These are phyloP conservation scores for Chloromonas sp. DNA, from an alignment of 163 green algal genomes.

Conservation along the genomic window DNA sequence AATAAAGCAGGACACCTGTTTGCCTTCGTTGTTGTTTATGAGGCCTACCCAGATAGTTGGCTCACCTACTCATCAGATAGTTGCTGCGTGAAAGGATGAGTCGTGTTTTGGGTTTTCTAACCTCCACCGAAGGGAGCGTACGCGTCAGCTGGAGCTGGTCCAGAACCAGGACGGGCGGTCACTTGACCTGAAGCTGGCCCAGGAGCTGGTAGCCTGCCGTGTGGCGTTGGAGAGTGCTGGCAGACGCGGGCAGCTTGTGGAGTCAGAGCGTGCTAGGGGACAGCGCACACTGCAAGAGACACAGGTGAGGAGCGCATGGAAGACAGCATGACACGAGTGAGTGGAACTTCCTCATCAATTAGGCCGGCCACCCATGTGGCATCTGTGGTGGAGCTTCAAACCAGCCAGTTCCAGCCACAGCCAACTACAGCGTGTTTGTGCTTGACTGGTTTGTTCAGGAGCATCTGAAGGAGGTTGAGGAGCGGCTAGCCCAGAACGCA, in stretches of 20 bases:
- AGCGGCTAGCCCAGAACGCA: slow-evolving; percentile 29
- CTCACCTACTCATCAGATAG: too few relatives aligned
- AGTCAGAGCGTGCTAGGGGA: slow-evolving; percentile 33
- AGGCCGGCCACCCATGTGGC: background rate
- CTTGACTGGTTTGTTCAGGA: slow-evolving; percentile 11
- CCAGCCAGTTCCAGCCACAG: background rate
- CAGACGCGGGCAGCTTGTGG: slow-evolving; percentile 34
- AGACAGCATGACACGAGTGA: too few relatives aligned
- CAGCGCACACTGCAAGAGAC: slow-evolving; percentile 29
- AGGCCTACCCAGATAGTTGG: too few relatives aligned
- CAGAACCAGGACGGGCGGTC: slow-evolving; percentile 33
- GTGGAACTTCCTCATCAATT: background rate
- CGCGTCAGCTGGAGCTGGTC: slow-evolving; percentile 12
- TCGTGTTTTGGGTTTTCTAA: too few relatives aligned
- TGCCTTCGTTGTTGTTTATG: too few relatives aligned
- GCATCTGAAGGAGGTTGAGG: slow-evolving; percentile 35
- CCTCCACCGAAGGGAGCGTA: background rate
- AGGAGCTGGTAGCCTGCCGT: slow-evolving; percentile 41
- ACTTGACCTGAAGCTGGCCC: slow-evolving; percentile 19
- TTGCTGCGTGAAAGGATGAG: too few relatives aligned
- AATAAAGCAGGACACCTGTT: too few relatives aligned
- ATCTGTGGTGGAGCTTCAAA: background rate
- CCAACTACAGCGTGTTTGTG: background rate
- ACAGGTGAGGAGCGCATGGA: slow-evolving; percentile 19
- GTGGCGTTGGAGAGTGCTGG: slow-evolving; percentile 30